phyloP scores from a whole-genome alignment of 192 early-diverging fungal genomes.

The Polychytrium aggregatum region DNA sequence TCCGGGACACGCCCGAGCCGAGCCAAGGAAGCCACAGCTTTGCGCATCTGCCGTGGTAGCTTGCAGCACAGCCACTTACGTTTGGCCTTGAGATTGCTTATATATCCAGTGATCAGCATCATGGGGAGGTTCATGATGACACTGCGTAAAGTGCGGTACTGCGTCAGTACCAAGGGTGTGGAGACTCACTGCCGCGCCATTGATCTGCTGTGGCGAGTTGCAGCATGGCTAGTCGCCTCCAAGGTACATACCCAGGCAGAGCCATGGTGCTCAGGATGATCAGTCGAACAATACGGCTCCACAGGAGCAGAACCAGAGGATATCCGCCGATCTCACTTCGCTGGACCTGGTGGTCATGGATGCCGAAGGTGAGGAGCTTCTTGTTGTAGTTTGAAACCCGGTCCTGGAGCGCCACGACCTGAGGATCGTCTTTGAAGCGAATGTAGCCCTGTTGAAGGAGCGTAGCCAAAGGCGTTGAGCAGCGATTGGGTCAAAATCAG shows the following conservation, averaged over 20 bases:
- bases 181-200: neutral
- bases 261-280: slow-evolving; percentile 64
- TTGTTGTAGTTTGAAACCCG: slow-evolving; percentile 77
- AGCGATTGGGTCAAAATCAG: too few species aligned
- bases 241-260: slow-evolving; percentile 67
- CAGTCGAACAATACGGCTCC: slow-evolving; percentile 60
- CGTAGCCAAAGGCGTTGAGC: too few species aligned
- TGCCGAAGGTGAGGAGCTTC: slow-evolving; percentile 83
- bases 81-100: too few species aligned
- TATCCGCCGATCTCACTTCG: slow-evolving; percentile 57
- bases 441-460: slow-evolving; percentile 79
- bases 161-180: neutral
- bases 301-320: slow-evolving; percentile 54
- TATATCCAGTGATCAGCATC: too few species aligned
- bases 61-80: neutral
- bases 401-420: slow-evolving; percentile 64
- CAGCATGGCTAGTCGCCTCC: too few species aligned
- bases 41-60: neutral
- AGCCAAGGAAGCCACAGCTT: neutral
- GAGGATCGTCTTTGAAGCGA: slow-evolving; percentile 73
- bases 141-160: neutral
- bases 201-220: too few species aligned
- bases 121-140: too few species aligned
- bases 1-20: neutral
- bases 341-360: slow-evolving; percentile 95